Evolutionary conservation across 2,329 filamentous ascomycete genomes (phyloP).

Genomic region (Zymoseptoria brevis): DNA sequence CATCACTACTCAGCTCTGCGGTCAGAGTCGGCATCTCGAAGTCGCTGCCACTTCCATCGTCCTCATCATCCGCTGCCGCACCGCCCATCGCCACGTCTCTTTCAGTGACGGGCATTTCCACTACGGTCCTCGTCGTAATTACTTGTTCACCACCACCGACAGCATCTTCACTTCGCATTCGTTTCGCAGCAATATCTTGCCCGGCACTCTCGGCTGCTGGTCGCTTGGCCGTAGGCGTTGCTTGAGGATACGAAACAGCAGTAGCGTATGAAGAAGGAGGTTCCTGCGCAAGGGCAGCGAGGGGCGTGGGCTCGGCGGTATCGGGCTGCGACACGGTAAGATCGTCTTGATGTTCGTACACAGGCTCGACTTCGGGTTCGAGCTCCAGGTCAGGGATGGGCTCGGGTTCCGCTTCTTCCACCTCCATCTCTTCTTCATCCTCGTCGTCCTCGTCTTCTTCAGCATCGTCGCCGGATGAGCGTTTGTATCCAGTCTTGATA

Average conservation of each 20-base stretch:
- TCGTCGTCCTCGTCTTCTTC: slow-evolving; percentile 14
- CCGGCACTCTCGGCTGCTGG: slow-evolving; percentile 1
- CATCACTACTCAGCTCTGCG: not conserved
- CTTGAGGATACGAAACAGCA: slow-evolving; percentile 1
- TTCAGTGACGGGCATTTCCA: not conserved
- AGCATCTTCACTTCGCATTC: slow-evolving; percentile 1
- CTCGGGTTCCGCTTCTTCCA: slow-evolving; percentile 6
- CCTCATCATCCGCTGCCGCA: slow-evolving; percentile 1
- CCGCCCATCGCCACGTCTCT: not conserved
- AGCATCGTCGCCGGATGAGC: slow-evolving; percentile 8
- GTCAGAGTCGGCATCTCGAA: slow-evolving; percentile 27
- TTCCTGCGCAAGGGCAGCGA: slow-evolving; percentile 13
- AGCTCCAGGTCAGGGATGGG: not conserved
- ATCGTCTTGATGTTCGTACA: slow-evolving; percentile 8
- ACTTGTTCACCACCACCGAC: slow-evolving; percentile 1
- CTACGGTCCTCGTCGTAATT: slow-evolving; percentile 5
- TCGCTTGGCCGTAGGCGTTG: slow-evolving; percentile 7
- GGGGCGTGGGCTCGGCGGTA: slow-evolving; percentile 5
- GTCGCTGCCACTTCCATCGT: slow-evolving; percentile 26
- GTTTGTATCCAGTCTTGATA: slow-evolving; percentile 24
- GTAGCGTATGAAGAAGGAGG: slow-evolving; percentile 15
- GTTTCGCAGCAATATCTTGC: slow-evolving; percentile 4
- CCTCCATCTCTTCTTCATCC: slow-evolving; percentile 5
- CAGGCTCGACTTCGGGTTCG: slow-evolving; percentile 3
- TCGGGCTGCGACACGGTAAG: slow-evolving; percentile 1